A percentile compares a stretch with the other conserved stretches of the same genome.
Evolutionary conservation across 495 filamentous ascomycete species (phyloP).

Genomic region (Penicillium subrubescens): DNA sequence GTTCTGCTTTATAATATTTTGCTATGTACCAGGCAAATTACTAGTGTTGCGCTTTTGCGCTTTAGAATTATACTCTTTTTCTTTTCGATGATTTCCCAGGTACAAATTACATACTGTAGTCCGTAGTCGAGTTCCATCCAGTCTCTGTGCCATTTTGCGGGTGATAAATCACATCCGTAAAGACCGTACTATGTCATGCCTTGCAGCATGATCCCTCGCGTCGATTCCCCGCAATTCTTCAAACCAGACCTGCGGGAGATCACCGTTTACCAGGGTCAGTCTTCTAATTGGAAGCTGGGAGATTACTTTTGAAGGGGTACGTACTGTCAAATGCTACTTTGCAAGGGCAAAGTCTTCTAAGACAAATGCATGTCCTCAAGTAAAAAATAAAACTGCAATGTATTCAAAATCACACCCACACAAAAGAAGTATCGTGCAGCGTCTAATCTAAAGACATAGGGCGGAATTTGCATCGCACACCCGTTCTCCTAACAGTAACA

Average conservation of each 20-base stretch:
- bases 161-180: neutral
- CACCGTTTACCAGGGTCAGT: neutral
- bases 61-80: neutral
- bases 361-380: neutral
- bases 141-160: neutral
- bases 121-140: neutral
- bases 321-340: neutral
- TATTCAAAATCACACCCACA: slow-evolving; percentile 9
- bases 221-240: slow-evolving; percentile 3
- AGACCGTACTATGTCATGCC: neutral
- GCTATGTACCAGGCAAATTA: slow-evolving; percentile 8
- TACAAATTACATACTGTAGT: neutral
- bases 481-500: slow-evolving; percentile 16
- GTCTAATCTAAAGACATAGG: neutral
- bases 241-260: neutral
- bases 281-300: neutral
- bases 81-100: neutral
- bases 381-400: slow-evolving; percentile 6
- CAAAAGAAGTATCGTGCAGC: neutral
- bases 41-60: neutral
- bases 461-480: slow-evolving; percentile 20
- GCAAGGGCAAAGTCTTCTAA: neutral
- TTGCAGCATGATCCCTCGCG: slow-evolving; percentile 9
- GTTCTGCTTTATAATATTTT: neutral
- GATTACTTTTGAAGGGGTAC: neutral